Conservation (phyloP, 1,284 basidiomycete species). For the Moniliella sp. region DNA sequence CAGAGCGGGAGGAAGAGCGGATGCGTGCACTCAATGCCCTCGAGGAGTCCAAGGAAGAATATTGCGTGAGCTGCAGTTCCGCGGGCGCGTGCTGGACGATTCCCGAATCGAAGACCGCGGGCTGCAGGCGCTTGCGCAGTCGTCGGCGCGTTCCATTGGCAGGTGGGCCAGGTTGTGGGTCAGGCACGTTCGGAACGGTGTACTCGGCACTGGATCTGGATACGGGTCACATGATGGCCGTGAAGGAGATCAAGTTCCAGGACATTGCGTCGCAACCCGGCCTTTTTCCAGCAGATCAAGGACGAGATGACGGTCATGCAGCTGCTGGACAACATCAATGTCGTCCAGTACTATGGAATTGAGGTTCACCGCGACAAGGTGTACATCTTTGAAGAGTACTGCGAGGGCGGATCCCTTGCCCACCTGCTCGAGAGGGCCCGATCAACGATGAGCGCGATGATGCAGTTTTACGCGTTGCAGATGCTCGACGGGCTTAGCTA, state of each 20-base stretch:
- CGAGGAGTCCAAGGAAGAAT: too few relatives aligned
- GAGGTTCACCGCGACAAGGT: constrained; percentile 97
- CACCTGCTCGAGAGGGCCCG: constrained; percentile 74
- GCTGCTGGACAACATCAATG: constrained; percentile 88
- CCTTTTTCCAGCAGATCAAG: constrained; percentile 60
- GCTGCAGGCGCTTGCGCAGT: constrained; percentile 34
- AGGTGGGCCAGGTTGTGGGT: constrained; percentile 94
- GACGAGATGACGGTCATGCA: constrained; percentile 97
- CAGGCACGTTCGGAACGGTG: constrained; percentile 75
- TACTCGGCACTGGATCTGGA: constrained; percentile 93
- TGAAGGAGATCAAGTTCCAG: constrained; percentile 95
- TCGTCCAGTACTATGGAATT: constrained; percentile 97
- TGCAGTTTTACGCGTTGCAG: constrained; percentile 86
- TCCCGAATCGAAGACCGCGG: constrained; percentile 27
- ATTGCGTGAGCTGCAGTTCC: constrained; percentile 24
- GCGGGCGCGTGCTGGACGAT: constrained; percentile 30
- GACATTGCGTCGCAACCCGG: constrained; percentile 50
- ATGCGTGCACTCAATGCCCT: too few relatives aligned
- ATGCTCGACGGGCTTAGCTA: constrained; percentile 86
- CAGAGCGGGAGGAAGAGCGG: too few relatives aligned
- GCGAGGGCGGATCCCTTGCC: constrained; percentile 80
- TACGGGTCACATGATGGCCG: constrained; percentile 88
- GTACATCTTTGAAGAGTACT: constrained; percentile 97
- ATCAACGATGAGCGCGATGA: constrained; percentile 86
- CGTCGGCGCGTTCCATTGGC: constrained; percentile 91